Conservation (phyloP, 2,329 filamentous ascomycete species). For the Pyrenochaeta sp. region DNA sequence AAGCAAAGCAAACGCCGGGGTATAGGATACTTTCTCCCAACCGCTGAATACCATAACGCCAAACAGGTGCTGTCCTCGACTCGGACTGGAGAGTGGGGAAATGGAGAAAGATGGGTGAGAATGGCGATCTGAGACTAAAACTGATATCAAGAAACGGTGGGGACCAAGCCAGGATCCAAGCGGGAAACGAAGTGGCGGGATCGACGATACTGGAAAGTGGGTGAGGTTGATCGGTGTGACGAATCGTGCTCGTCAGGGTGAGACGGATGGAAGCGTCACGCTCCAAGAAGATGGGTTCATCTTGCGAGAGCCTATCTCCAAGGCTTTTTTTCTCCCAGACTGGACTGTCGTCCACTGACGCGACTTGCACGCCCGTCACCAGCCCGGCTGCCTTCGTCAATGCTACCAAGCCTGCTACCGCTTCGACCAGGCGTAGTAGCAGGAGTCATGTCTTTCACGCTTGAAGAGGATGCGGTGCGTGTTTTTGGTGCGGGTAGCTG, state of each 20-base stretch:
- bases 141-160: conserved; percentile 17
- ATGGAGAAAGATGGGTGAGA: neutral
- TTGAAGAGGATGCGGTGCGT: conserved; percentile 33
- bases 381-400: conserved; percentile 35
- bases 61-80: neutral
- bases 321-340: conserved; percentile 27
- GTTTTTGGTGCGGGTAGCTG: conserved; percentile 40
- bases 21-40: conserved; percentile 38
- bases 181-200: conserved; percentile 16
- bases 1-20: conserved; percentile 21
- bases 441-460: conserved; percentile 15
- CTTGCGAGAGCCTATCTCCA: conserved; percentile 37
- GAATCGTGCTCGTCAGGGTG: conserved; percentile 1
- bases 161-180: conserved; percentile 28
- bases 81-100: neutral
- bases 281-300: conserved; percentile 13
- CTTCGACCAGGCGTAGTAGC: conserved; percentile 27
- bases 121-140: conserved; percentile 14
- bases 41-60: conserved; percentile 20
- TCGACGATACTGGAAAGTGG: neutral
- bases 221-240: neutral
- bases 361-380: conserved; percentile 35
- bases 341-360: conserved; percentile 34
- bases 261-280: neutral
- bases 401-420: conserved; percentile 32